Base-by-base conservation (phyloP, 2,329 filamentous ascomycete species). In the Nemania sp. region DNA sequence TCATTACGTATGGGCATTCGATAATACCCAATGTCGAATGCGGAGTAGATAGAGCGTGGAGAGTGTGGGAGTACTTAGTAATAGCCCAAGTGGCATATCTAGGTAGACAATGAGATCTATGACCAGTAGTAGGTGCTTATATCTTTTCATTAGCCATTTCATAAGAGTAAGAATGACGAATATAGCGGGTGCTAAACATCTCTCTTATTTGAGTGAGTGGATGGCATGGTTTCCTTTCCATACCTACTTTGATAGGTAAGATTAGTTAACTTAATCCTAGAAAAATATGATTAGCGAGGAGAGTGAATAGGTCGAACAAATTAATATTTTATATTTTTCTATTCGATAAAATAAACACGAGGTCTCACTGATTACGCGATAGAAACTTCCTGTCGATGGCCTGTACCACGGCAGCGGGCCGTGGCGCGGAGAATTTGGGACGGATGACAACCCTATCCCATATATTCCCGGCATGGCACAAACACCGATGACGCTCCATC, bases 111-210 rank as follows among this genome's bases (percentile, higher is more conserved):
- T 35, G 32, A 35, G 6, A 35, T 4, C 29, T 32, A 32, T 32
- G 29, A 32, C 8, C 29, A 32, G 29, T 32, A 32, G 29, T 32
- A 32, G 1, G 32, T 35, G 32, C 32, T n/a, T n/a, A n/a, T n/a
- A n/a, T n/a, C n/a, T 35, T 8, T 35, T 7, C 32, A 7, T 8
- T 8, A n/a, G n/a, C n/a, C n/a, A n/a, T n/a, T n/a, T n/a, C 29
- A 18, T 18, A 18, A 18, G 11, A 53, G 63, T 66, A 66, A 66
- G 52, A 66, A 66, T 66, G 58, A 66, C 64, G 64, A 32, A 26
- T 41, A 20, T 66, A 58, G 58, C 45, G n/a, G 32, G 22, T n/a
- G 20, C 24, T 13, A 18, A 22, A 47, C 7, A 22, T 24, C 8
- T 8, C 29, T 32, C 4, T 32, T 32, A 32, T 32, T 5, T 32